Percentiles rank a stretch among this genome's conserved stretches.
These are phyloP conservation scores for Pseudozyma pruni DNA, from an alignment of 1,284 basidiomycete species.

Conservation along the genomic window DNA sequence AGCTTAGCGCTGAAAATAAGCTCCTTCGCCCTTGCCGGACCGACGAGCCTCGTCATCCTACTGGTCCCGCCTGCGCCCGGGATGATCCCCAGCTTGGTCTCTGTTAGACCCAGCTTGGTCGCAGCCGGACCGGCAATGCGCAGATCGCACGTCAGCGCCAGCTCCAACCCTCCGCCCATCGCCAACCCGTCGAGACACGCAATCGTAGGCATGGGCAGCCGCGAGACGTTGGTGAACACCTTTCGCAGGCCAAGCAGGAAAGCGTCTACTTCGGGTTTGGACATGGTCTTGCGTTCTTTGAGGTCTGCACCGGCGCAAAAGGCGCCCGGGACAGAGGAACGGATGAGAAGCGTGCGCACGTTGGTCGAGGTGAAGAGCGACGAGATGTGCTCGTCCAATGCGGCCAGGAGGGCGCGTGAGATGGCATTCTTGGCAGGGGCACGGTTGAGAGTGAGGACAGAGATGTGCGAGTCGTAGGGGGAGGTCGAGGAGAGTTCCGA, in stretches of 20 bases:
- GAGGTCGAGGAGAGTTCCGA: constrained; percentile 22
- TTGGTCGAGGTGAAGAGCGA: constrained; percentile 59
- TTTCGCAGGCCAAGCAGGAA: constrained; percentile 83
- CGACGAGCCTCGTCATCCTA: constrained; percentile 82
- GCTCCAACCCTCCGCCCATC: constrained; percentile 87
- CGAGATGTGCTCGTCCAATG: constrained; percentile 77
- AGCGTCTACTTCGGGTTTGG: constrained; percentile 73
- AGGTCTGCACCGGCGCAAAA: constrained; percentile 90
- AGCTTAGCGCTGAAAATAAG: constrained; percentile 82
- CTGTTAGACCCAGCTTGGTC: constrained; percentile 83
- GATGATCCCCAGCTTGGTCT: constrained; percentile 88
- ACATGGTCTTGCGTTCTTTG: constrained; percentile 81
- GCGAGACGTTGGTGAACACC: constrained; percentile 80
- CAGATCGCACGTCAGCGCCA: constrained; percentile 86
- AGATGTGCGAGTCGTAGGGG: constrained; percentile 59
- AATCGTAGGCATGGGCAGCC: constrained; percentile 85
- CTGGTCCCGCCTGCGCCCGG: constrained; percentile 80
- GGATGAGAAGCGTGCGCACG: constrained; percentile 45
- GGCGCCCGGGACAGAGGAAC: constrained; percentile 40
- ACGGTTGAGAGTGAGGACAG: constrained; percentile 75
- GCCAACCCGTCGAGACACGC: constrained; percentile 93
- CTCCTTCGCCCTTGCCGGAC: constrained; percentile 85
- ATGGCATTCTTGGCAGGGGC: constrained; percentile 90
- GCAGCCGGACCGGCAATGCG: constrained; percentile 78
- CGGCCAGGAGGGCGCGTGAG: constrained; percentile 77